A percentile compares a stretch with the other conserved stretches of the same genome.
Evolutionary conservation across 75 land plant genomes (phyloP).

Genomic region (Selaginella moellendorffii): DNA sequence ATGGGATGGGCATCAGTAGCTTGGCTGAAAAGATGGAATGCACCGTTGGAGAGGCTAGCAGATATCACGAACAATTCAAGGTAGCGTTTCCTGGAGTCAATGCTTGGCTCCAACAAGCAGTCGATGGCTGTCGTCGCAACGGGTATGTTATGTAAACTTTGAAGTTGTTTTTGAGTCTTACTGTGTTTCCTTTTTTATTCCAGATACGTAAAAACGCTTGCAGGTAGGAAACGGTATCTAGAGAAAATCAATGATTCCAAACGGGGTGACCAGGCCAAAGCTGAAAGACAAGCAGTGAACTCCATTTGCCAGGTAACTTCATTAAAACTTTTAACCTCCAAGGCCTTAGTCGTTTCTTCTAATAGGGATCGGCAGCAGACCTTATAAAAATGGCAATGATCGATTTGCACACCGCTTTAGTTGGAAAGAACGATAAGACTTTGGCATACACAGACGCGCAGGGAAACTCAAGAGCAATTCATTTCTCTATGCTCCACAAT

Average conservation of each 20-base stretch:
- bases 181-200: background rate
- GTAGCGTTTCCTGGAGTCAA: conserved; percentile 72
- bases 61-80: conserved; percentile 64
- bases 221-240: conserved; percentile 83
- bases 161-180: background rate
- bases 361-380: conserved; percentile 96
- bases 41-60: conserved; percentile 57
- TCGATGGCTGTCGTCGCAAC: conserved; percentile 51
- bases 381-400: conserved; percentile 93
- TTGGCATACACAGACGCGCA: background rate
- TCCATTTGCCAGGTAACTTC: conserved; percentile 85
- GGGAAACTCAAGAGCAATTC: background rate
- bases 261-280: conserved; percentile 73
- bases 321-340: too few species aligned
- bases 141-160: conserved; percentile 35
- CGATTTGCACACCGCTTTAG: conserved; percentile 41
- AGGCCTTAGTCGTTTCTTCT: too few species aligned
- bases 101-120: conserved; percentile 68
- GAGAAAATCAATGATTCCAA: conserved; percentile 65
- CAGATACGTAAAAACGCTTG: conserved; percentile 72
- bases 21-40: conserved; percentile 76
- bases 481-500: background rate
- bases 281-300: conserved; percentile 96
- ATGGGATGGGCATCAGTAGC: conserved; percentile 89
- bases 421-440: conserved; percentile 5